These are phyloP conservation scores for Apostasia shenzhenica DNA, from an alignment of 106 monocot species.

Conservation along the genomic window DNA sequence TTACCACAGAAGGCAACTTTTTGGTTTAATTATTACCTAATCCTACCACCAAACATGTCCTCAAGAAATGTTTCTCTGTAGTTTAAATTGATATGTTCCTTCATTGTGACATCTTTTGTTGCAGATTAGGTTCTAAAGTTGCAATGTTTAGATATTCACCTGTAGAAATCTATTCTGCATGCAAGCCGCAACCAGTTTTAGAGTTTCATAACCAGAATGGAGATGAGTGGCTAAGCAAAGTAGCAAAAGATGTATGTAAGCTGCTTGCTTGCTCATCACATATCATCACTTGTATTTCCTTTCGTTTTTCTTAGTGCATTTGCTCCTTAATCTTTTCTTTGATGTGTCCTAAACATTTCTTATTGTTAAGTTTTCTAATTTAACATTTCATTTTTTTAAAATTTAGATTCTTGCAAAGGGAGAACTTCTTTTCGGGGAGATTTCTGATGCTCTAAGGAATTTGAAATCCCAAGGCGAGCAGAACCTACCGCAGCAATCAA, in stretches of 20 bases:
- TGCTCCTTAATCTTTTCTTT: neutral
- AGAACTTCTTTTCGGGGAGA: conserved; percentile 44
- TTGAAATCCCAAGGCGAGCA: conserved; percentile 26
- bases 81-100: neutral
- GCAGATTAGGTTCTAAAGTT: conserved; percentile 74
- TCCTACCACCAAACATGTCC: neutral
- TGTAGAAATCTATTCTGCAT: conserved; percentile 69
- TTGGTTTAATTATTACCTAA: too few species aligned
- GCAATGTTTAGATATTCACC: conserved; percentile 87
- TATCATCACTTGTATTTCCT: neutral
- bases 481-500: conserved; percentile 1
- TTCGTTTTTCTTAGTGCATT: neutral
- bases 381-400: conserved; percentile 11
- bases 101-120: neutral
- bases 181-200: conserved; percentile 56
- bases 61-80: neutral
- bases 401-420: conserved; percentile 46
- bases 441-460: conserved; percentile 30
- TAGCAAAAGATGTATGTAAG: conserved; percentile 53
- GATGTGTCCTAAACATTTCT: neutral
- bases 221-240: conserved; percentile 63
- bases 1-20: too few species aligned
- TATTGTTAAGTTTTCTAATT: conserved; percentile 8
- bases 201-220: conserved; percentile 47
- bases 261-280: neutral